Base-by-base conservation (phyloP, 257 asterid species). In the Cynanchum wilfordii region DNA sequence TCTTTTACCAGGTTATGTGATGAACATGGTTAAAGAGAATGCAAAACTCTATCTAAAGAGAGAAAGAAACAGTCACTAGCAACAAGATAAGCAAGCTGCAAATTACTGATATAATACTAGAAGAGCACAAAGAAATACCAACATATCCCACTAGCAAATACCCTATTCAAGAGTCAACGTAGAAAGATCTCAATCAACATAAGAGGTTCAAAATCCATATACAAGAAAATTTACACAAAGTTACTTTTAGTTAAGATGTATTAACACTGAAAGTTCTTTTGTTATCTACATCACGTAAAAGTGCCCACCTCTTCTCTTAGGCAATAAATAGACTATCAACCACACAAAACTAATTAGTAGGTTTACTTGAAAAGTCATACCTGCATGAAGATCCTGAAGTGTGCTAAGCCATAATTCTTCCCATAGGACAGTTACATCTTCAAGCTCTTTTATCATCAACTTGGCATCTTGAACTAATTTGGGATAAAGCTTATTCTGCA, bases 371-470 rank as follows among this genome's bases (percentile, higher is more conserved):
- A 17, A 50, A 47, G 24, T 50, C 19, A 51, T 69, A 83, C 98
- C 99, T 81, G 93, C 95, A 83, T 95, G 99, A 83, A 95, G 96
- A 86, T 91, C 99, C 80, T 95, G 99, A 81, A 95, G 97, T 27
- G 99, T 95, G 79, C 96, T 96, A 75, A 95, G 92, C 99, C 99
- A 95, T 80, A 95, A 75, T 79, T 95, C 99, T 86, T 92, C 99
- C 99, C 99, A 95, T 75, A 95, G 98, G 75, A 95, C 96, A 65
- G 99, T 88, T 71, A 95, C 93, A 79, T 87, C 88, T 81, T 90
- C 97, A 79, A 95, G 98, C 84, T 92, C 98, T 82, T 84, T 90
- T 83, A 90, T 95, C 86, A 92, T 90, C 90, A 95, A 86, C 83
- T 86, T 95, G 79, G 91, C 89, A 85, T 92, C 99, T 75, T 88